phyloP scores from a whole-genome alignment of 371 early-diverging fungal genomes.

The Saksenaea oblongispora region DNA sequence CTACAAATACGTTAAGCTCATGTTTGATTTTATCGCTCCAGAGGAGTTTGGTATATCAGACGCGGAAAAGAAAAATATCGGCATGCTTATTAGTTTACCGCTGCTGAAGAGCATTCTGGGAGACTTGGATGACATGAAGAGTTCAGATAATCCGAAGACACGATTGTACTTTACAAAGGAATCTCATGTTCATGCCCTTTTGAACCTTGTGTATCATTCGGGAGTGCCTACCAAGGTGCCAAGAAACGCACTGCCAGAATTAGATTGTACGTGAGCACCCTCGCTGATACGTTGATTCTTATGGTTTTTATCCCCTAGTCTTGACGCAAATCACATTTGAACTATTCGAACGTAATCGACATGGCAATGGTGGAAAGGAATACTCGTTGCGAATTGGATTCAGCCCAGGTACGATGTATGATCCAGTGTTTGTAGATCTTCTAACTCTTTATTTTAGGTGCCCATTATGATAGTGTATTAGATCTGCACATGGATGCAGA shows the following conservation, averaged over 20 bases:
- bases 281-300: neutral
- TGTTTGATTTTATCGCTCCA: constrained; percentile 94
- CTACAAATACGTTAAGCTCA: constrained; percentile 77
- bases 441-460: constrained; percentile 50
- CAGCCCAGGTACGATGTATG: constrained; percentile 52
- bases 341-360: constrained; percentile 86
- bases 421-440: neutral
- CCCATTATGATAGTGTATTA: constrained; percentile 86
- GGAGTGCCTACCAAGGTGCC: constrained; percentile 79
- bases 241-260: constrained; percentile 75
- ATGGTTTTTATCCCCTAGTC: constrained; percentile 40
- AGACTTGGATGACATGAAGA: constrained; percentile 70
- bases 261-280: constrained; percentile 77
- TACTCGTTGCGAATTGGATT: constrained; percentile 91
- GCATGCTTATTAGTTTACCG: constrained; percentile 76
- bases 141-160: constrained; percentile 65
- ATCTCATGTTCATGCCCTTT: constrained; percentile 86
- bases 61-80: constrained; percentile 86
- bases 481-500: constrained; percentile 86
- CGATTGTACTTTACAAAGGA: constrained; percentile 88
- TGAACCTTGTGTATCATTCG: constrained; percentile 88
- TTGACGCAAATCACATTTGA: constrained; percentile 97
- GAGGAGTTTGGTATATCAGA: constrained; percentile 90
- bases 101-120: constrained; percentile 76
- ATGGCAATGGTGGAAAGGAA: constrained; percentile 59